Evolutionary conservation across 805 yeast species (phyloP), one percentile per base, ranked within the genome.

Genomic region (Candida railenensis): DNA sequence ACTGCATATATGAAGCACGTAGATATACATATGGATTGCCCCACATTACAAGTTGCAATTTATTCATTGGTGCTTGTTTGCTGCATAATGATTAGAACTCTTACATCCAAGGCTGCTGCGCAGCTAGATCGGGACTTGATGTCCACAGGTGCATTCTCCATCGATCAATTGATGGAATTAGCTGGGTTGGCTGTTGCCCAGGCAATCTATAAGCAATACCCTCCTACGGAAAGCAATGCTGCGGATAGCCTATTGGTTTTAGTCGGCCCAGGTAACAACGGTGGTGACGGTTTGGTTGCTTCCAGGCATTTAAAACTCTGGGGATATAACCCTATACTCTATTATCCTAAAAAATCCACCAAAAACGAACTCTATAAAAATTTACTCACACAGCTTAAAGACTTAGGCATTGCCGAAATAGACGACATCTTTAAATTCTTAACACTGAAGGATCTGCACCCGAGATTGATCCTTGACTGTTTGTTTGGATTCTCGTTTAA

Each of bases 231-330:
- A 21, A 69, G 64, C 9, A 46, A 47, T 15, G 55, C 61, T 9
- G 18, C 15, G 14, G 30, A 25, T 11, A 25, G 11, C 9, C 37
- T 90, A 1, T 67, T 91, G 37, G 77, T 94, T 1, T 71, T 94
- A 3, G 89, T 85, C 9, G 99, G 99, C 0, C 98, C 98, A 0
- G 99, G 99, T 1, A 94, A 94, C 59, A 94, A 94, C 59, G 92
- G 96, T 1, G 99, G 98, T 2, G 99, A 94, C 66, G 99, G 98
- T 0, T 69, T 94, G 12, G 99, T 94, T 1, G 96, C 97, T 22
- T 96, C 97, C 1, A 76, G 99, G 37, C 99, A 94, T 62, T 70
- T 94, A 51, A 80, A 81, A 53, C 67, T 90, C 11, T 82, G 94
- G 74, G 66, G 66, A 8, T 89, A 83, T 61, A 67, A 71, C 3